Conservation (phyloP, 192 early-diverging fungal genomes). For the Dimargaris verticillata region DNA sequence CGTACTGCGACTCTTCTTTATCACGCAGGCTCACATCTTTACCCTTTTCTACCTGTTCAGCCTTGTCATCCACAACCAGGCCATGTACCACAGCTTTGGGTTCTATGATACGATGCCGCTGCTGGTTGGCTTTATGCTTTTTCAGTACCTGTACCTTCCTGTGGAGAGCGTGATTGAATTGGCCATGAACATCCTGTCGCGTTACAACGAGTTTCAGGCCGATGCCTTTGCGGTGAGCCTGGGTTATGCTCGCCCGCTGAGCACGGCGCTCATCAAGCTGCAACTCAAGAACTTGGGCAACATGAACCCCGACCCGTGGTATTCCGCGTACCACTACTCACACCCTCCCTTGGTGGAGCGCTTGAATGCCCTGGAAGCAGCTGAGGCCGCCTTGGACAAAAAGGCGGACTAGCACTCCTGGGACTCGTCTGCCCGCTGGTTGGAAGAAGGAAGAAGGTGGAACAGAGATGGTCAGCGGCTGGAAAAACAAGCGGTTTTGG, state of each 20-base stretch:
- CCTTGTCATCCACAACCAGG: slow-evolving; percentile 47
- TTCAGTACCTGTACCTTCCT: slow-evolving; percentile 73
- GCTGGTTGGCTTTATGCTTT: slow-evolving; percentile 81
- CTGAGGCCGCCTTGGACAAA: not conserved
- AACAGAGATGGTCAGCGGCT: too few relatives aligned
- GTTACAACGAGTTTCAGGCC: slow-evolving; percentile 85
- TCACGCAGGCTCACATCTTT: slow-evolving; percentile 63
- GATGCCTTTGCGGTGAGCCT: slow-evolving; percentile 77
- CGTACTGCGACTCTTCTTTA: slow-evolving; percentile 52
- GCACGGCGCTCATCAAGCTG: slow-evolving; percentile 71
- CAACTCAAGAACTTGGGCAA: slow-evolving; percentile 77
- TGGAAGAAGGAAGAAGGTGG: too few relatives aligned
- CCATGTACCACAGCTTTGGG: slow-evolving; percentile 78
- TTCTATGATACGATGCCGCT: slow-evolving; percentile 53
- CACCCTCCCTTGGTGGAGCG: slow-evolving; percentile 88
- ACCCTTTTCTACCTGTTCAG: slow-evolving; percentile 59
- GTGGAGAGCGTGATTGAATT: slow-evolving; percentile 61
- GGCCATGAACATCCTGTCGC: slow-evolving; percentile 58
- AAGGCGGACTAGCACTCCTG: not conserved
- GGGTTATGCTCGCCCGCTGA: slow-evolving; percentile 55
- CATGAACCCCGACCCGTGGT: slow-evolving; percentile 72
- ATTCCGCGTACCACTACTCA: slow-evolving; percentile 80
- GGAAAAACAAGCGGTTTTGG: too few relatives aligned
- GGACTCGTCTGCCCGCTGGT: too few relatives aligned
- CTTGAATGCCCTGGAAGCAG: slow-evolving; percentile 35